Evolutionary conservation across 768 basidiomycete species (phyloP), one percentile per base, ranked within the genome.

Genomic region (Pulveroboletus sp.): DNA sequence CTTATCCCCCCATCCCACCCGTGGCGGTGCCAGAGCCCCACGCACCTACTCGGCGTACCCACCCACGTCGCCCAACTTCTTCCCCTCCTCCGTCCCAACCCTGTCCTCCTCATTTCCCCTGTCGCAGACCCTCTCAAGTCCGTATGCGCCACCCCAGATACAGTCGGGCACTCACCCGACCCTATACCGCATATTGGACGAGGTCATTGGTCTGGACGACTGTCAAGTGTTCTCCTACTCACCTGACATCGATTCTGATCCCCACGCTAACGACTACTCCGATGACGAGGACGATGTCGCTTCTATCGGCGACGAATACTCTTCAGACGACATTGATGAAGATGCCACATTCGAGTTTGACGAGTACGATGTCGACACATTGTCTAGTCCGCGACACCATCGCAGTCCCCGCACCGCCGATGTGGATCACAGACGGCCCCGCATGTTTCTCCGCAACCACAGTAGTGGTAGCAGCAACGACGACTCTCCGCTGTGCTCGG

Each of bases 201-300:
- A 94, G 37, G 87, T 90, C 61, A 90, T 99, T 56, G 87, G 87
- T 20, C 77, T 99, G 20, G 72, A 81, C 34, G 94, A 97, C 52
- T 97, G 92, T 74, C 94, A 97, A 64, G 93, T 97, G 50, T 99
- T 87, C 70, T 89, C 91, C 3, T 99, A 94, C 74, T 78, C 81
- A 34, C 97, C 95, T 40, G 92, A 95, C 69, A 84, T 88, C 50
- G 92, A 95, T 56, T 85, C 87, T 21, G 97, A 99, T 72, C 97
- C 97, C 1, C 94, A 98, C 57, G 90, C 88, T 37, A 81, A 82
- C 62, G 84, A 90, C 72, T 80, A 84, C 61, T 80, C 81, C 23
- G 85, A 89, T 60, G 86, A 86, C 62, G 87, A 89, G 57, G 87
- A 88, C 55, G 88, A 90, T 56, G 71, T 81, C 46, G 78, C 79